Base-by-base conservation (phyloP, 352 stramenopile species). In the Globisporangium okanoganense region DNA sequence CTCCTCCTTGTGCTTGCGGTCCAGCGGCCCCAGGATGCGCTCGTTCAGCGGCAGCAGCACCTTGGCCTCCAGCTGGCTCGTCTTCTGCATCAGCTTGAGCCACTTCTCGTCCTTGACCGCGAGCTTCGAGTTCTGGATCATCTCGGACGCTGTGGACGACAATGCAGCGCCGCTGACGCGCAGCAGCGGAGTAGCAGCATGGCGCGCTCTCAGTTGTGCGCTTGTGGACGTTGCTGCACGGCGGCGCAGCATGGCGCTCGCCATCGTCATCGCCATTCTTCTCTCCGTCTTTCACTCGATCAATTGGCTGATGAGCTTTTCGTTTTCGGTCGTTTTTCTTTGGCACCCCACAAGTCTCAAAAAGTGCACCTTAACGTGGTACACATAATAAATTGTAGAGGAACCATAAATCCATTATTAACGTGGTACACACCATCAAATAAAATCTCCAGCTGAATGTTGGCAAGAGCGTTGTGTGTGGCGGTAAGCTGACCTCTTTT, bases 1-100 rank as follows among this genome's bases (percentile, higher is more conserved):
- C 64, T 96, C 92, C 40, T 95, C 89, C 45, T 91, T 85, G 71
- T 97, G 76, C 43, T 90, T 90, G 63, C 82, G 82, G 68, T 97
- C 94, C 41, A 97, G 65, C 31, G 91, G 91, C 0, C 91, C 91
- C 38, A 92, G 69, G 13, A 95, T 73, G 55, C 85, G 85, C 76
- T 95, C 85, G 71, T 95, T 95, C 22, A 95, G 71, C 40, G 85
- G 85, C 64, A 95, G 71, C 43, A 95, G 67, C 57, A 93, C 72
- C 20, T 77, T 72, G 51, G 79, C 63, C 64, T 95, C 85, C 47
- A 95, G 53, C 48, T 73, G 73, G 50, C 75, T 90, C 54, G 85
- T 95, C 68, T 92, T 79, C 38, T 82, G 82, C 85, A 95, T 95
- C 33, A 95, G 72, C 12, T 73, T 66, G 64, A 93, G 87, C 81